Evolutionary conservation across 1,284 basidiomycete species (phyloP).

Genomic region (Marasmius tenuissimus): DNA sequence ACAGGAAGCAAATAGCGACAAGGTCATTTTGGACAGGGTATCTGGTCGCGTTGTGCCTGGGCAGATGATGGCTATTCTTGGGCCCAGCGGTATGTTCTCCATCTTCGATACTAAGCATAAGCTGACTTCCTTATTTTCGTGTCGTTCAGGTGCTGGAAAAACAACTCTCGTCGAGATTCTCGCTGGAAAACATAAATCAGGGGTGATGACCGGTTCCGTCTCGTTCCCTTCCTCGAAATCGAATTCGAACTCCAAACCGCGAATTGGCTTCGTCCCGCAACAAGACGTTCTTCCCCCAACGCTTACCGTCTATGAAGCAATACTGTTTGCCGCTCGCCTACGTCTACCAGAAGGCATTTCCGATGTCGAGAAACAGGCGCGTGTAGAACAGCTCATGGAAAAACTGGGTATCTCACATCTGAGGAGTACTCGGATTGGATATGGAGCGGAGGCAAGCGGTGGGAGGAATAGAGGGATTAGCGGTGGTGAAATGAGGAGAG

Average conservation of each 20-base stretch:
- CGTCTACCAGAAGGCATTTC: constrained; percentile 82
- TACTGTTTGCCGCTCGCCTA: constrained; percentile 81
- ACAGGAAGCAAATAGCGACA: constrained; percentile 43
- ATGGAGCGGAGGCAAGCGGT: constrained; percentile 43
- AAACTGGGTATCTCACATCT: constrained; percentile 76
- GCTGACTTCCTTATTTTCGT: not conserved
- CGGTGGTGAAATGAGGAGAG: constrained; percentile 83
- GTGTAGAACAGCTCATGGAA: constrained; percentile 68
- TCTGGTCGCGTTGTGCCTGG: constrained; percentile 73
- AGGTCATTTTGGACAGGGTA: constrained; percentile 71
- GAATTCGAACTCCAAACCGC: constrained; percentile 30
- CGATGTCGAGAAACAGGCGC: constrained; percentile 61
- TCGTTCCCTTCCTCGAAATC: constrained; percentile 44
- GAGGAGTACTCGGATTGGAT: constrained; percentile 75
- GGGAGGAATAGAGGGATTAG: constrained; percentile 80
- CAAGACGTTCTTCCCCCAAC: constrained; percentile 79
- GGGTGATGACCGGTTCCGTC: constrained; percentile 66
- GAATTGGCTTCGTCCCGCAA: constrained; percentile 85
- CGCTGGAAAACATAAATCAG: constrained; percentile 75
- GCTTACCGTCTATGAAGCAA: constrained; percentile 81
- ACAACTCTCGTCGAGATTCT: constrained; percentile 85
- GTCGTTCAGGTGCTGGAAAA: constrained; percentile 67
- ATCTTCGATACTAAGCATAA: not conserved
- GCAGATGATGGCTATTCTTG: constrained; percentile 84
- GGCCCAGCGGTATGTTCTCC: constrained; percentile 67